These are phyloP conservation scores for Tetrapisispora arboricola DNA, from an alignment of 805 yeast species.

Conservation along the genomic window DNA sequence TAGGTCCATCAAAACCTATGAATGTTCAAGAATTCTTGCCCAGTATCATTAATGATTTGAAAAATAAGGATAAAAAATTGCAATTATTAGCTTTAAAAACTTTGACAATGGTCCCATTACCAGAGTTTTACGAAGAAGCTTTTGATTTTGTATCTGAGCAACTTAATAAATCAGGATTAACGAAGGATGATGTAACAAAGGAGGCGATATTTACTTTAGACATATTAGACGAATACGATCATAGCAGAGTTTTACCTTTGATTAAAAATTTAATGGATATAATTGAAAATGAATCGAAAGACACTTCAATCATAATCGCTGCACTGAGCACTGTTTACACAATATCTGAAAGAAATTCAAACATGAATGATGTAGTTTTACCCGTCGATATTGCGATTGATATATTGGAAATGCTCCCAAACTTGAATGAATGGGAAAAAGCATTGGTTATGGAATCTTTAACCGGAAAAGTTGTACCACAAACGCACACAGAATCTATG, in stretches of 20 bases:
- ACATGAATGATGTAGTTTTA: slow-evolving; percentile 25
- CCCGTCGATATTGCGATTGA: slow-evolving; percentile 32
- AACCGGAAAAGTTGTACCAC: slow-evolving; percentile 56
- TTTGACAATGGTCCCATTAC: slow-evolving; percentile 46
- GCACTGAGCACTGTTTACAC: slow-evolving; percentile 59
- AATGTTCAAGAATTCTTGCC: slow-evolving; percentile 48
- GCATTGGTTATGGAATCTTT: slow-evolving; percentile 54
- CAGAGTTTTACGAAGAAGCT: slow-evolving; percentile 41
- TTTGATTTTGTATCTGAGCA: slow-evolving; percentile 30
- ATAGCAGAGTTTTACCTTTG: slow-evolving; percentile 38
- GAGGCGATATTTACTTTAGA: slow-evolving; percentile 63
- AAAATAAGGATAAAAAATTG: slow-evolving; percentile 37
- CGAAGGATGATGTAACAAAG: slow-evolving; percentile 43
- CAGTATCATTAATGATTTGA: slow-evolving; percentile 42
- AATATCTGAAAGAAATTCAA: slow-evolving; percentile 42
- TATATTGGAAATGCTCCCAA: slow-evolving; percentile 29
- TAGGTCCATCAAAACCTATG: slow-evolving; percentile 49
- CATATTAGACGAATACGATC: slow-evolving; percentile 49
- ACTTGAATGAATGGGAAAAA: slow-evolving; percentile 62
- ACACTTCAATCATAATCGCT: slow-evolving; percentile 53
- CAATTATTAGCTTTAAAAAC: slow-evolving; percentile 58
- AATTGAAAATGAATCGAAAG: slow-evolving; percentile 36
- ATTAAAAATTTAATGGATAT: slow-evolving; percentile 26
- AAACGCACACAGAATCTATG: slow-evolving; percentile 53
- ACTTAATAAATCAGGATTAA: slow-evolving; percentile 36